Evolutionary conservation across 2,329 filamentous ascomycete species (phyloP).

Genomic region (Xylariaceae sp.): DNA sequence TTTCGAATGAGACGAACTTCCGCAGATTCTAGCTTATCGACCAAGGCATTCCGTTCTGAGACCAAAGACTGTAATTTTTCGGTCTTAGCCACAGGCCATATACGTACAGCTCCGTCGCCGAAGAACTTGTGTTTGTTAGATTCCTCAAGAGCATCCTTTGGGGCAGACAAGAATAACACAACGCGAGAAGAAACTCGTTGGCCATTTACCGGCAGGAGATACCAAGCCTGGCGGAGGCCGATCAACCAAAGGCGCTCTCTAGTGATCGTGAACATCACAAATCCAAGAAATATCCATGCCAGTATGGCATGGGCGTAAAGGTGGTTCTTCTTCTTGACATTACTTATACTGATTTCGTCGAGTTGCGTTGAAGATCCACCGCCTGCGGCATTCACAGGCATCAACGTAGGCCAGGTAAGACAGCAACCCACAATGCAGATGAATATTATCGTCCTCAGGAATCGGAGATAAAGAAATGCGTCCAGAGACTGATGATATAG

Average conservation of each 20-base stretch:
- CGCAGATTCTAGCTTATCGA: constrained; percentile 75
- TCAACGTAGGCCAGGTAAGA: constrained; percentile 83
- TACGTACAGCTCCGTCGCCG: constrained; percentile 69
- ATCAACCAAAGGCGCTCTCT: constrained; percentile 91
- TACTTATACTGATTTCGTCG: constrained; percentile 53
- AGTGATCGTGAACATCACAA: constrained; percentile 84
- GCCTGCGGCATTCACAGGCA: constrained; percentile 80
- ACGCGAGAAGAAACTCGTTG: constrained; percentile 85
- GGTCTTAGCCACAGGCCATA: constrained; percentile 79
- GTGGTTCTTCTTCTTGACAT: constrained; percentile 55
- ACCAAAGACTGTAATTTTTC: constrained; percentile 73
- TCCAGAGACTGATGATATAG: constrained; percentile 87
- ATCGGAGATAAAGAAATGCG: constrained; percentile 82
- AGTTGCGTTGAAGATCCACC: constrained; percentile 63
- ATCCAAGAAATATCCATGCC: constrained; percentile 79
- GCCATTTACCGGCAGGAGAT: constrained; percentile 78
- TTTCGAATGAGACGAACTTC: constrained; percentile 77
- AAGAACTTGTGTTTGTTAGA: constrained; percentile 72
- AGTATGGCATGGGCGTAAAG: constrained; percentile 79
- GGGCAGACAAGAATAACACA: constrained; percentile 87
- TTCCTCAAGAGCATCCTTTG: constrained; percentile 70
- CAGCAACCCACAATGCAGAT: constrained; percentile 76
- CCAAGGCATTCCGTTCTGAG: constrained; percentile 67
- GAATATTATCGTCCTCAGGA: constrained; percentile 70
- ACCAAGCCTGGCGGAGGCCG: constrained; percentile 89